Evolutionary conservation across 176 grass and related monocot species (phyloP), one percentile per base, ranked within the genome.

Genomic region (Oryza rufipogon): DNA sequence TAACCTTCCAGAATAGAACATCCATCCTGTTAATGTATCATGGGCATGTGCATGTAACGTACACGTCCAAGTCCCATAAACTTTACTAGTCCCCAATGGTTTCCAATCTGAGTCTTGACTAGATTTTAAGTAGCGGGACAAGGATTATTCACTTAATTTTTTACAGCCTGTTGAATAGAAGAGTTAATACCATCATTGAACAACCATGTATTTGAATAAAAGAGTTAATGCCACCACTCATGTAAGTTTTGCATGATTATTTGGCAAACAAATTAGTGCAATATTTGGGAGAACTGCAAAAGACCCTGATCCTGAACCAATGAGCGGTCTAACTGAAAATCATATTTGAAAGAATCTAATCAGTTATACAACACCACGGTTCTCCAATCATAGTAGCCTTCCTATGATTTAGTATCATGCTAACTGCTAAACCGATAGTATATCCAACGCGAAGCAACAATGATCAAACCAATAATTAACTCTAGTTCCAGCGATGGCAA

Each of bases 151-250:
- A 56, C 28, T 33, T 17, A 32, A 47, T 65, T 66, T 16, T 65
- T 19, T 49, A 33, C 81, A 83, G 19, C 39, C 75, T 66, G 54
- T 25, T 49, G 26, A 22, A 74, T 73, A 65, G 3, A 44, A 47
- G 5, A 49, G 12, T 66, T 15, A 33, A 64, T 45, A 64, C 4
- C 52, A 56, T 56, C 44, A 32, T 22, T 64, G 17, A 52, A 28
- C 8, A 75, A 67, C 33, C 33, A 25, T 34, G 41, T 16, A 30
- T 41, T 23, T 64, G 16, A 19, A 56, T 56, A 74, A 11, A 42
- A 32, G 12, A 48, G 17, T 47, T 15, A 22, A 22, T n/a, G 48
- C 11, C 39, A 52, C 28, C 12, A 75, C 52, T 36, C 47, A 25
- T 48, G 17, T 16, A 42, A 4, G 64, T 44, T 64, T 7, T 73